Evolutionary conservation across 73 alveolate genomes (phyloP), one percentile per base, ranked within the genome.

Genomic region (Paramecium pentaurelia): DNA sequence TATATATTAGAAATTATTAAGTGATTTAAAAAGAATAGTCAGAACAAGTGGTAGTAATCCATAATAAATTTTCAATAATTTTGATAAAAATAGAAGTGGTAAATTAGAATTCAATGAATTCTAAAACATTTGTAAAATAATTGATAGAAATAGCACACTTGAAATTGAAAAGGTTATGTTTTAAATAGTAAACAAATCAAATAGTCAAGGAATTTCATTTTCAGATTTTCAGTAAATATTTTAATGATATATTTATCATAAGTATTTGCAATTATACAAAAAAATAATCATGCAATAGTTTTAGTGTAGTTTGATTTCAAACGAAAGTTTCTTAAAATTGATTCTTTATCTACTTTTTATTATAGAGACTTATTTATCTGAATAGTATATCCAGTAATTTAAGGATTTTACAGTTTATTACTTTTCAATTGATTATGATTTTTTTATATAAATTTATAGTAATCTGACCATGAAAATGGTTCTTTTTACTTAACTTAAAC

Each of bases 391-490:
- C 84, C 47, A 10, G 16, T 64, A 64, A 64, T 34, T 32, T 22
- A n/a, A 3, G 84, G 84, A 64, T 64, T 28, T 25, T 8, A 32
- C 9, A 12, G 2, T 8, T 64, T 64, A 34, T 32, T 34, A 32
- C 25, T 2, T 28, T 64, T 28, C 7, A 64, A 28, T 64, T 64
- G 10, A 64, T 64, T 64, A 64, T 64, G 42, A 64, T 64, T 64
- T 34, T 64, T 64, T 34, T 64, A 64, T 3, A 64, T 64, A 28
- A 64, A 64, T n/a, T 64, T 64, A 9, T 64, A 64, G 22, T 64
- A 64, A 64, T 64, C 84, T 32, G 45, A 64, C 84, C 84, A 64
- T 27, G 84, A 64, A 27, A 64, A 64, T 32, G 84, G 84, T 27
- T 32, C 45, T 64, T 64, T 64, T 34, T 64, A 28, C 12, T 64